Percentiles rank a stretch among this genome's conserved stretches.
phyloP scores from a whole-genome alignment of 1,139 yeast species.

The Insectozyma bohioensis region DNA sequence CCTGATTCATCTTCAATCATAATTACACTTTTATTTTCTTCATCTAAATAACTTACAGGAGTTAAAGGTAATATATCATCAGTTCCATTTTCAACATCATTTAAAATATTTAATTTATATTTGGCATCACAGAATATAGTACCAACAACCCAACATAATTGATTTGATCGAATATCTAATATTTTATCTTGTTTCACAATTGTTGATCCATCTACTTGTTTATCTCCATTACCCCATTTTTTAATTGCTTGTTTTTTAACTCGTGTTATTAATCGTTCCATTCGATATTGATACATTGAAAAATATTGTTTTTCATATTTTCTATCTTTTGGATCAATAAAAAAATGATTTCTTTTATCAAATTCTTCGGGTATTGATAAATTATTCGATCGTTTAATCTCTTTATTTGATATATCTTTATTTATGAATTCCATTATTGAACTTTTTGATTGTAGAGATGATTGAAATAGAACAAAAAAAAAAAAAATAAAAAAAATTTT shows the following conservation, averaged over 20 bases:
- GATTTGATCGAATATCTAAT: constrained; percentile 68
- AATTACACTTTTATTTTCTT: constrained; percentile 44
- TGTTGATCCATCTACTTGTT: constrained; percentile 32
- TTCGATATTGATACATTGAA: constrained; percentile 67
- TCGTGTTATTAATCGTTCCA: constrained; percentile 52
- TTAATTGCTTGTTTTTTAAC: constrained; percentile 45
- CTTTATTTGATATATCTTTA: constrained; percentile 1
- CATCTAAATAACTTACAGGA: constrained; percentile 30
- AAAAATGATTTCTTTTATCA: constrained; percentile 16
- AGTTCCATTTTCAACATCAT: constrained; percentile 67
- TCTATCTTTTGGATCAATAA: constrained; percentile 30
- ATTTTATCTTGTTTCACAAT: constrained; percentile 57
- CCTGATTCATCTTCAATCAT: constrained; percentile 95
- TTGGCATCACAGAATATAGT: constrained; percentile 83
- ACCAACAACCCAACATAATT: constrained; percentile 87
- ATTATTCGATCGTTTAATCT: neutral
- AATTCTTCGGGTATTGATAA: constrained; percentile 2
- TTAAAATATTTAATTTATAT: constrained; percentile 78
- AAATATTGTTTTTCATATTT: constrained; percentile 73
- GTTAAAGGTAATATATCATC: constrained; percentile 51
- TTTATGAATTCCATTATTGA: constrained; percentile 1
- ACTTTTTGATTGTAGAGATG: too few species aligned
- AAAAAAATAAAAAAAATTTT: too few species aligned
- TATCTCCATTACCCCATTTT: constrained; percentile 50
- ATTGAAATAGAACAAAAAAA: too few species aligned